Conservation (phyloP, 495 filamentous ascomycete genomes). For the Aspergillus affinis region DNA sequence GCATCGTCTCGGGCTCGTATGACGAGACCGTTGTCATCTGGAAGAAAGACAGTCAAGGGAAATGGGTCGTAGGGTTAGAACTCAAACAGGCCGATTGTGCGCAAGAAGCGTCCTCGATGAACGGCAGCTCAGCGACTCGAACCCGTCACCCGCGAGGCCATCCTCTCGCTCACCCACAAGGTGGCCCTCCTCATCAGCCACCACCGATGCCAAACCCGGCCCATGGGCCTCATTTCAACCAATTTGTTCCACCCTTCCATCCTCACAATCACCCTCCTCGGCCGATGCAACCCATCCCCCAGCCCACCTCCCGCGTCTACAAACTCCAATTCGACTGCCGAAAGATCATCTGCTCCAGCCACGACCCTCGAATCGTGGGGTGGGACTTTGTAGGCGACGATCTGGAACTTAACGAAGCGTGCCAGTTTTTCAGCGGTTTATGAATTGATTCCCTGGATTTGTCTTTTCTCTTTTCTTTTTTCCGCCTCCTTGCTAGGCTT, state of each 20-base stretch:
- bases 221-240: neutral
- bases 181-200: neutral
- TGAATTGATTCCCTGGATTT: neutral
- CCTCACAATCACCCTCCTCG: neutral
- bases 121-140: neutral
- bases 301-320: slow-evolving; percentile 71
- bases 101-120: neutral
- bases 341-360: slow-evolving; percentile 90
- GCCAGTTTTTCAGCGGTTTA: slow-evolving; percentile 64
- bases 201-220: neutral
- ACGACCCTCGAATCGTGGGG: slow-evolving; percentile 86
- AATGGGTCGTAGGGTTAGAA: slow-evolving; percentile 71
- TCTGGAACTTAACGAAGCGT: slow-evolving; percentile 74
- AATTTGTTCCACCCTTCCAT: neutral
- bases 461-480: neutral
- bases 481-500: neutral
- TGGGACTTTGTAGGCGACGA: slow-evolving; percentile 98
- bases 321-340: slow-evolving; percentile 96
- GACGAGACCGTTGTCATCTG: slow-evolving; percentile 95
- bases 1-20: slow-evolving; percentile 94
- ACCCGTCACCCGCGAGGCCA: neutral
- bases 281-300: slow-evolving; percentile 2
- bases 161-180: neutral
- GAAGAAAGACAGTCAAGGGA: slow-evolving; percentile 77
- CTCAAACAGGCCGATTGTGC: slow-evolving; percentile 32